Conservation (phyloP, 1,284 basidiomycete species). For the Fistulina hepatica region DNA sequence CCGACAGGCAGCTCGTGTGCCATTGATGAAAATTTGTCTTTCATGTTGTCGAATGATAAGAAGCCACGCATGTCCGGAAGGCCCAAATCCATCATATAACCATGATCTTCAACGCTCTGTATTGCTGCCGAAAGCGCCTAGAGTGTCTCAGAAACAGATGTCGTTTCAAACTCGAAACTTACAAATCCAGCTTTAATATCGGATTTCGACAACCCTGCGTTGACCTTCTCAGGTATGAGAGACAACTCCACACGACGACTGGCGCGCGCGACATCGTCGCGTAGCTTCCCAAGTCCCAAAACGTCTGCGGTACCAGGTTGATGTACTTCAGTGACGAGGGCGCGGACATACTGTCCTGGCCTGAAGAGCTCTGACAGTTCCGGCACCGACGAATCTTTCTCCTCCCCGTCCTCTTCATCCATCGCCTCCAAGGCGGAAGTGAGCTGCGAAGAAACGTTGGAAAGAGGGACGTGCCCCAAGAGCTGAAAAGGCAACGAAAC, state of each 20-base stretch:
- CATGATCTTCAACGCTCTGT: constrained; percentile 88
- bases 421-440: constrained; percentile 61
- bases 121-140: constrained; percentile 71
- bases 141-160: background rate
- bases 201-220: constrained; percentile 66
- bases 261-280: constrained; percentile 56
- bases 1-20: constrained; percentile 51
- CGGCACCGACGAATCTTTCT: constrained; percentile 39
- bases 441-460: constrained; percentile 80
- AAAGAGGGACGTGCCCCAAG: constrained; percentile 91
- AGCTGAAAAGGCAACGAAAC: constrained; percentile 94
- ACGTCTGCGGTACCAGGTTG: constrained; percentile 49
- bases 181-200: constrained; percentile 77
- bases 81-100: constrained; percentile 85
- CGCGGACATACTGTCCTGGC: constrained; percentile 80
- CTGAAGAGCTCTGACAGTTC: constrained; percentile 70
- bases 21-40: no score
- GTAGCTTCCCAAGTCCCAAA: constrained; percentile 43
- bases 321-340: constrained; percentile 62
- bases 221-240: constrained; percentile 78
- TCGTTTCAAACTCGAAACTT: constrained; percentile 20
- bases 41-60: constrained; percentile 41
- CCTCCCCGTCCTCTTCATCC: constrained; percentile 41
- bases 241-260: constrained; percentile 82
- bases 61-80: constrained; percentile 69